Conservation (phyloP, 1,284 basidiomycete species). For the Trametes sp. region DNA sequence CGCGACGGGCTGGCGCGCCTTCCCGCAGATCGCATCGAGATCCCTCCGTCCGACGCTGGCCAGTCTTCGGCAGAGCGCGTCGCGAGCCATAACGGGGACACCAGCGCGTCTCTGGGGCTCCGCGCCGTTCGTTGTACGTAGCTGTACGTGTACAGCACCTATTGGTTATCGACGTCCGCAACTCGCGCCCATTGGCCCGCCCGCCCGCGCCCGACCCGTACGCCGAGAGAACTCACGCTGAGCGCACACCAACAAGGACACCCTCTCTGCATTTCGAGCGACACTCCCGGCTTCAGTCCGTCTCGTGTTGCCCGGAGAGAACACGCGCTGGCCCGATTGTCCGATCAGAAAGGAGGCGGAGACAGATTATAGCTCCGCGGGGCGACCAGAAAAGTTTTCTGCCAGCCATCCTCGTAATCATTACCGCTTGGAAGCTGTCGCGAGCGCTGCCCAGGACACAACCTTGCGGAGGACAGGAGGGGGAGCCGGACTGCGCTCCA, state of each 20-base stretch:
- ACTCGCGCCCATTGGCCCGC: conserved; percentile 2
- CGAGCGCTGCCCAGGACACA: conserved; percentile 16
- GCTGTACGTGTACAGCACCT: conserved; percentile 14
- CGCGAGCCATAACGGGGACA: neutral
- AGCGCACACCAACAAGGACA: conserved; percentile 8
- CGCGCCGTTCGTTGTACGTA: conserved; percentile 14
- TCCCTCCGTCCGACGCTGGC: neutral
- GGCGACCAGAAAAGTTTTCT: conserved; percentile 11
- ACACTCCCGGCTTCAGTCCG: neutral
- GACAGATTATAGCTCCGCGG: conserved; percentile 15
- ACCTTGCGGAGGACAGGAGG: conserved; percentile 17
- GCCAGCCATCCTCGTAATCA: conserved; percentile 9
- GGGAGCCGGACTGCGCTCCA: conserved; percentile 2
- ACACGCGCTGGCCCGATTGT: conserved; percentile 11
- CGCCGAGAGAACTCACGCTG: neutral
- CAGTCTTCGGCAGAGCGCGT: neutral
- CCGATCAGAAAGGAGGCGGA: conserved; percentile 27
- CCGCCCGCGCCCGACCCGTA: neutral
- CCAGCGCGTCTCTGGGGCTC: neutral
- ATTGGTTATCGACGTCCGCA: neutral
- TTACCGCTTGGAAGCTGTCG: conserved; percentile 24
- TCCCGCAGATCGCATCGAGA: conserved; percentile 21
- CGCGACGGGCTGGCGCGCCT: neutral
- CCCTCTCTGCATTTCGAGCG: conserved; percentile 5
- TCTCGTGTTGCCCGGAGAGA: conserved; percentile 2